phyloP scores from a whole-genome alignment of 495 filamentous ascomycete genomes.

The Penicillium verhagenii region DNA sequence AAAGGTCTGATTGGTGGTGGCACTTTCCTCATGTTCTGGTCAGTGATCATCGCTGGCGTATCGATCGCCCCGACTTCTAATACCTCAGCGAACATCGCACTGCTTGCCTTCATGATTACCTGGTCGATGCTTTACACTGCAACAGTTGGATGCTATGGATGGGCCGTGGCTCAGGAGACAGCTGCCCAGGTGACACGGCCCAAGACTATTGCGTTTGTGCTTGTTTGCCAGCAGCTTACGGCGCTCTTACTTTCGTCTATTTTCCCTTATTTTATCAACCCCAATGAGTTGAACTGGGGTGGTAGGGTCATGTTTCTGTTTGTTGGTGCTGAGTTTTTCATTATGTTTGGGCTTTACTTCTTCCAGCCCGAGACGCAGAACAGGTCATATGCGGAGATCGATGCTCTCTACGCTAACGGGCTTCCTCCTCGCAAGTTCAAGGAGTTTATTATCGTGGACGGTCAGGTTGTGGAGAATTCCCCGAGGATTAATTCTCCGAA shows the following conservation, averaged over 20 bases:
- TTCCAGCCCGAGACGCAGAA: conserved; percentile 16
- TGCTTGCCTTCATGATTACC: conserved; percentile 46
- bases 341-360: conserved; percentile 14
- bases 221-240: conserved; percentile 30
- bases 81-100: conserved; percentile 8
- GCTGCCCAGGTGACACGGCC: conserved; percentile 45
- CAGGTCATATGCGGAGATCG: conserved; percentile 9
- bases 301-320: conserved; percentile 66
- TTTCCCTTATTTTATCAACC: conserved; percentile 64
- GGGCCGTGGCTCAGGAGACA: conserved; percentile 59
- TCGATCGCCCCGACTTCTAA: conserved; percentile 12
- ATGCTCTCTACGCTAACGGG: conserved; percentile 6
- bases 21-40: conserved; percentile 14
- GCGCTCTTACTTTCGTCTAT: conserved; percentile 58
- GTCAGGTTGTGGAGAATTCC: conserved; percentile 5
- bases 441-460: conserved; percentile 5
- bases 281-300: conserved; percentile 55
- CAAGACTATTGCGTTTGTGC: conserved; percentile 14
- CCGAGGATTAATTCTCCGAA: neutral
- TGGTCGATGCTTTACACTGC: conserved; percentile 56
- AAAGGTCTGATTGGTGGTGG: conserved; percentile 15
- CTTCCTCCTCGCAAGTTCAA: conserved; percentile 8
- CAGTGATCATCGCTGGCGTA: conserved; percentile 14
- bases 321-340: conserved; percentile 14
- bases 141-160: conserved; percentile 55